Conservation (phyloP, 805 yeast genomes). For the Gaillardinia entomophila region DNA sequence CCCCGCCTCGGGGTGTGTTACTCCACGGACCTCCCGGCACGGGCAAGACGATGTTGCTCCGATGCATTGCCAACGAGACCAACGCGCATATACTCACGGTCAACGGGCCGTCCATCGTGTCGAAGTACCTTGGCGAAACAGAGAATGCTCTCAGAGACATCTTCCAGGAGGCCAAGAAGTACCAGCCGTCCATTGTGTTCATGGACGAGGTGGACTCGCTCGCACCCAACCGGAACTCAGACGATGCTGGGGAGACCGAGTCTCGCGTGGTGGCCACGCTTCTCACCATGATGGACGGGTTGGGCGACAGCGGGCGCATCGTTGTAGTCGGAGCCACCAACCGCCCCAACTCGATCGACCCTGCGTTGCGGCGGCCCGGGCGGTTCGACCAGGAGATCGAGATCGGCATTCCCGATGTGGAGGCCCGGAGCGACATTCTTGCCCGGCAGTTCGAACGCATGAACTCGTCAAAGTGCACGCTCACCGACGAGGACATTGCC, state of each 20-base stretch:
- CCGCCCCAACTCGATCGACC: slow-evolving; percentile 62
- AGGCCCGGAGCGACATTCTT: slow-evolving; percentile 71
- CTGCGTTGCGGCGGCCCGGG: slow-evolving; percentile 79
- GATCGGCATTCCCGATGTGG: slow-evolving; percentile 86
- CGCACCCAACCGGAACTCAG: slow-evolving; percentile 78
- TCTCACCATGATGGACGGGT: slow-evolving; percentile 74
- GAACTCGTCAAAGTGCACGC: slow-evolving; percentile 37
- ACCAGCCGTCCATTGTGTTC: slow-evolving; percentile 82
- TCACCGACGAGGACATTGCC: slow-evolving; percentile 53
- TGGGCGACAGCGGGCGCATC: slow-evolving; percentile 58
- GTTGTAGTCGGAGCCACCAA: slow-evolving; percentile 75
- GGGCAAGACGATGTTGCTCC: slow-evolving; percentile 84
- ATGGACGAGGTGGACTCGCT: slow-evolving; percentile 93
- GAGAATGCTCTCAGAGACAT: slow-evolving; percentile 77
- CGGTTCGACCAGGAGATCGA: slow-evolving; percentile 87
- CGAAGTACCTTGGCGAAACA: slow-evolving; percentile 92
- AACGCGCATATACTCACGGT: slow-evolving; percentile 82
- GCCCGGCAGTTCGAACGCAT: slow-evolving; percentile 52
- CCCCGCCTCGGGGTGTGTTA: slow-evolving; percentile 91
- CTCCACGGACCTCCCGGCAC: slow-evolving; percentile 97
- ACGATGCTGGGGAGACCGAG: slow-evolving; percentile 88
- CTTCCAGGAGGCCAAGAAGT: slow-evolving; percentile 78
- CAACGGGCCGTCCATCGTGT: slow-evolving; percentile 87
- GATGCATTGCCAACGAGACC: slow-evolving; percentile 72
- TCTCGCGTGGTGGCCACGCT: slow-evolving; percentile 86